Percentiles rank a stretch among this genome's conserved stretches.
These are phyloP conservation scores for Eruca vesicaria DNA, from an alignment of 441 rosid species.

Conservation along the genomic window DNA sequence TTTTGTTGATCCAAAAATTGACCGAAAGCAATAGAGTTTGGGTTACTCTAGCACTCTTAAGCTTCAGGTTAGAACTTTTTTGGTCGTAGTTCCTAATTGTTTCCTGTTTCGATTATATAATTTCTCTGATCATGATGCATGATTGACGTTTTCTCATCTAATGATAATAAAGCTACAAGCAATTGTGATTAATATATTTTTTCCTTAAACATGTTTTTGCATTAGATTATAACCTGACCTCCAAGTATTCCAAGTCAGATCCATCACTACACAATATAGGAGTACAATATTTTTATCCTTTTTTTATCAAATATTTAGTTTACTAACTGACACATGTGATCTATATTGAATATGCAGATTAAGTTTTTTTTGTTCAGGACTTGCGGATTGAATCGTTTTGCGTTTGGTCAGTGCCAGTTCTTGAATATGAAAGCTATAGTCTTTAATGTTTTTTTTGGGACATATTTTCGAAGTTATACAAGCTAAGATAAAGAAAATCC, in stretches of 20 bases:
- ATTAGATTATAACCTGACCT: slow-evolving; percentile 58
- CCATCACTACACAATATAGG: slow-evolving; percentile 66
- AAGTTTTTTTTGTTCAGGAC: slow-evolving; percentile 69
- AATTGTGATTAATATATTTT: neutral
- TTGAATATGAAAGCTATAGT: slow-evolving; percentile 39
- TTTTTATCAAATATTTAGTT: neutral
- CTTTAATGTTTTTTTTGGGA: neutral
- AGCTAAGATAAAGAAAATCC: neutral
- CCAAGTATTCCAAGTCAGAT: slow-evolving; percentile 66
- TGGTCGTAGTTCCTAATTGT: neutral
- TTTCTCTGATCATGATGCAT: neutral
- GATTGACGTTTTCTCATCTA: neutral
- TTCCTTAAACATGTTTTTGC: slow-evolving; percentile 63
- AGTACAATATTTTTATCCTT: neutral
- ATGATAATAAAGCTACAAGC: neutral
- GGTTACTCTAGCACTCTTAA: neutral
- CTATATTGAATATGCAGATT: slow-evolving; percentile 21
- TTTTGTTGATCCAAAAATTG: slow-evolving; percentile 23
- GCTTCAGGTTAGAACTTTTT: too few species aligned
- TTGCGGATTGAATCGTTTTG: slow-evolving; percentile 48
- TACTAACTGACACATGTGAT: neutral
- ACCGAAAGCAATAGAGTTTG: neutral
- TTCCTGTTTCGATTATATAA: neutral
- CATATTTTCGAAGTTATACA: neutral
- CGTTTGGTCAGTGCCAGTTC: slow-evolving; percentile 74